Evolutionary conservation across 805 yeast genomes (phyloP), one percentile per base, ranked within the genome.

Genomic region (Kodamaea kaohsiungensis): DNA sequence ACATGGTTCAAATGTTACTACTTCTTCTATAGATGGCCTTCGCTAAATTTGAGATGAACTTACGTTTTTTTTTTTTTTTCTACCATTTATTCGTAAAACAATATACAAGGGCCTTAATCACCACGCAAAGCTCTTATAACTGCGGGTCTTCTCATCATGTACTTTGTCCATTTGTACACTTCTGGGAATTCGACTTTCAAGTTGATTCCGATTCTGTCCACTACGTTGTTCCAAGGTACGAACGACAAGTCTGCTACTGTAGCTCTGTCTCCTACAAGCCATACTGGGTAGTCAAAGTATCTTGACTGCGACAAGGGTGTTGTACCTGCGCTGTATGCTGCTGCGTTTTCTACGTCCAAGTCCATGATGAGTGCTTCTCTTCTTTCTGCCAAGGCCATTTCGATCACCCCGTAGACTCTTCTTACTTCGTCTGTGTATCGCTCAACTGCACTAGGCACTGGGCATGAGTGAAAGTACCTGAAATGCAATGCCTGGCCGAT

Each of bases 221-320:
- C 96, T 15, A 92, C 97, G 65, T 91, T 92, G 70, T 92, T 92
- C 98, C 98, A 92, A 13, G 98, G 96, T 27, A 92, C 96, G 73
- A 92, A 92, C 18, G 93, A 84, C 65, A 92, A 77, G 70, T 92
- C 98, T 2, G 98, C 98, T 46, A 92, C 85, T 1, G 97, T 76
- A 18, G 80, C 80, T 48, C 79, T 64, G 63, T 91, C 96, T 25
- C 97, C 96, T 12, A 91, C 97, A 35, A 92, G 78, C 98, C 98
- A 92, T 27, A 92, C 93, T 1, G 97, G 97, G 65, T 89, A 87
- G 64, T 91, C 97, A 64, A 91, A 90, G 74, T 88, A 91, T 67
- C 91, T 81, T 48, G 91, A 86, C 67, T 88, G 93, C 15, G 91
- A 84, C 57, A 90, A 70, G 6, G 97, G 96, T 0, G 96, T 89